phyloP scores from a whole-genome alignment of 1,284 basidiomycete species.

The Psilocybe mexicana region DNA sequence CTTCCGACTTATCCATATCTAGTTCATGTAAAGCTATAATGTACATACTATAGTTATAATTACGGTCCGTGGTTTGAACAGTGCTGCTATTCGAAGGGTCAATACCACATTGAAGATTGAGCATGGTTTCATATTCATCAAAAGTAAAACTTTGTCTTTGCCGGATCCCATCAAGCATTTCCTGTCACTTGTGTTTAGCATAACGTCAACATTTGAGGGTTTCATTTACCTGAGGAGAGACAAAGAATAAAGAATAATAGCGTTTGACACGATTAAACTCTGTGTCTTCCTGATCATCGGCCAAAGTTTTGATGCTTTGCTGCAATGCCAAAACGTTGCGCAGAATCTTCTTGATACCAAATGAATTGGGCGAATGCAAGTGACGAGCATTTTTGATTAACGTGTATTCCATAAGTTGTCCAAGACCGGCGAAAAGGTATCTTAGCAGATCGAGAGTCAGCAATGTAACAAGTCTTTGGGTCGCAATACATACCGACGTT shows the following conservation, averaged over 20 bases:
- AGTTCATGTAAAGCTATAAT: slow-evolving; percentile 80
- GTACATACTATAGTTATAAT: slow-evolving; percentile 80
- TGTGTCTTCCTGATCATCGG: slow-evolving; percentile 57
- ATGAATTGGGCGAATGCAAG: slow-evolving; percentile 71
- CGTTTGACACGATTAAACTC: slow-evolving; percentile 76
- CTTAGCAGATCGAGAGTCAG: slow-evolving; percentile 35
- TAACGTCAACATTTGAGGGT: neutral
- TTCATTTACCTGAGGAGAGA: slow-evolving; percentile 68
- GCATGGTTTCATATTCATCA: slow-evolving; percentile 89
- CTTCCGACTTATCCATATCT: slow-evolving; percentile 59
- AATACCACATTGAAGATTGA: slow-evolving; percentile 84
- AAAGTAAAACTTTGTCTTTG: slow-evolving; percentile 72
- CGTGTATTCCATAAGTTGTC: slow-evolving; percentile 84
- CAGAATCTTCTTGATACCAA: slow-evolving; percentile 87
- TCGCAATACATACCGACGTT: slow-evolving; percentile 58
- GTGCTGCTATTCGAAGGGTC: slow-evolving; percentile 56
- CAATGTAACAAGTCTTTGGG: neutral
- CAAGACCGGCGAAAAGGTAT: slow-evolving; percentile 87
- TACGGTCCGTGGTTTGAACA: slow-evolving; percentile 59
- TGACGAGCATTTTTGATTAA: slow-evolving; percentile 76
- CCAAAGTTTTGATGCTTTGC: slow-evolving; percentile 86
- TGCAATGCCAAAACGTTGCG: slow-evolving; percentile 92
- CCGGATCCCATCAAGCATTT: slow-evolving; percentile 72
- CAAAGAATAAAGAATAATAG: slow-evolving; percentile 81
- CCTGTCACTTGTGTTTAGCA: slow-evolving; percentile 40